Base-by-base conservation (phyloP, 2,329 filamentous ascomycete genomes). In the Arthrocladium fulminans region DNA sequence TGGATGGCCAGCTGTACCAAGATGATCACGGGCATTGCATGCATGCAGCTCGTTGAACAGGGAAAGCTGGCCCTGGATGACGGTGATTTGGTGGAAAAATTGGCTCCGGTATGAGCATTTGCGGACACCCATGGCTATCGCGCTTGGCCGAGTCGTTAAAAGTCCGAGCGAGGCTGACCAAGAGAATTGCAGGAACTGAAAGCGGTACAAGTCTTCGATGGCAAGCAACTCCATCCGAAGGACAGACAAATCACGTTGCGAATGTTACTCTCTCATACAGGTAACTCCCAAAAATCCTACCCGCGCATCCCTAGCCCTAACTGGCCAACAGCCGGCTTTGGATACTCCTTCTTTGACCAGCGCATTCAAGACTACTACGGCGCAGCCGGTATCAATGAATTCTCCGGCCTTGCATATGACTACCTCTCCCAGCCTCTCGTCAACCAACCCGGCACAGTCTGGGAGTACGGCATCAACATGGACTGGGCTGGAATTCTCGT, bases 381-480 rank as follows among this genome's bases (percentile, higher is more conserved):
- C 5, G 76, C 77, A 0, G 63, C 66, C 0, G 76, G 78, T 0
- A 59, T 74, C 12, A 75, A 83, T 49, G 79, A 82, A 59, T 76
- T 82, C 57, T 71, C 70, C 0, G 75, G 76, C 2, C 22, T 30
- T n/a, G 50, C 49, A 3, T 55, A 54, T 38, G 79, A 78, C 23
- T 67, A 82, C 41, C 58, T 74, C 30, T 61, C 67, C 47, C 56
- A 58, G 9, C 76, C 80, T 0, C 64, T 86, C 10, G 63, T 83
- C 1, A 80, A 81, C 55, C 80, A 86, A 53, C 82, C 83, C 0
- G 81, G 81, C 0, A 71, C 73, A 24, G 67, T 67, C 3, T 85
- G 78, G 77, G 72, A 79, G 49, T 84, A 84, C 23, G 75, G 76
- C 2, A 73, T 77, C 20, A 64, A 64, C 17, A 66, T 77, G 12